Percentiles rank a stretch among this genome's conserved stretches.
Evolutionary conservation across 2,329 filamentous ascomycete species (phyloP).

Genomic region (Fusarium goolgardi): DNA sequence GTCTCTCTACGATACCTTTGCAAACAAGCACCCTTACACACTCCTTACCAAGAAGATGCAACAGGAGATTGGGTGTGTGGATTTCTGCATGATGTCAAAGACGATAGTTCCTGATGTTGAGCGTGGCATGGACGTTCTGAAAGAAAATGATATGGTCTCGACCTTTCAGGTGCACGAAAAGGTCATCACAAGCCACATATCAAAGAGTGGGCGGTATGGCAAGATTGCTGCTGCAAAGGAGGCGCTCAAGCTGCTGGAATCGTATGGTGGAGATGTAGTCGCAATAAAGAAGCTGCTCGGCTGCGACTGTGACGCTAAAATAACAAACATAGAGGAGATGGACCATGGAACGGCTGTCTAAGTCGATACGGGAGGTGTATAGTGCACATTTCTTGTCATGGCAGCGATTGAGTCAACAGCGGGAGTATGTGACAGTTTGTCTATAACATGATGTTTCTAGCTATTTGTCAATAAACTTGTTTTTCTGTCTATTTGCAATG

Average conservation of each 20-base stretch:
- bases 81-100: slow-evolving; percentile 66
- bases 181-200: slow-evolving; percentile 71
- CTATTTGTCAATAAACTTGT: not conserved
- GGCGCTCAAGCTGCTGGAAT: slow-evolving; percentile 62
- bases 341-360: slow-evolving; percentile 36
- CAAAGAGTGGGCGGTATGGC: slow-evolving; percentile 76
- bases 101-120: slow-evolving; percentile 57
- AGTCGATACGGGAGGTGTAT: not conserved
- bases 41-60: slow-evolving; percentile 73
- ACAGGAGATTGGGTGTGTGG: slow-evolving; percentile 71
- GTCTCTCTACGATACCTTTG: slow-evolving; percentile 86
- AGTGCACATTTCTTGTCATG: not conserved
- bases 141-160: slow-evolving; percentile 69
- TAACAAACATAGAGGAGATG: not conserved
- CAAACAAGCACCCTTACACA: slow-evolving; percentile 86
- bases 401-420: not conserved
- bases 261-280: slow-evolving; percentile 58
- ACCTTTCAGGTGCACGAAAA: slow-evolving; percentile 78
- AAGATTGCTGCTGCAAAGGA: slow-evolving; percentile 74
- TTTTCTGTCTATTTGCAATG: not conserved
- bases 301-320: slow-evolving; percentile 68
- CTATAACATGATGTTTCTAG: not conserved
- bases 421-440: not conserved
- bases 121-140: slow-evolving; percentile 54
- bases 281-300: slow-evolving; percentile 67